These are phyloP conservation scores for Gymnopilus dilepis DNA, from an alignment of 768 basidiomycete species.

Conservation along the genomic window DNA sequence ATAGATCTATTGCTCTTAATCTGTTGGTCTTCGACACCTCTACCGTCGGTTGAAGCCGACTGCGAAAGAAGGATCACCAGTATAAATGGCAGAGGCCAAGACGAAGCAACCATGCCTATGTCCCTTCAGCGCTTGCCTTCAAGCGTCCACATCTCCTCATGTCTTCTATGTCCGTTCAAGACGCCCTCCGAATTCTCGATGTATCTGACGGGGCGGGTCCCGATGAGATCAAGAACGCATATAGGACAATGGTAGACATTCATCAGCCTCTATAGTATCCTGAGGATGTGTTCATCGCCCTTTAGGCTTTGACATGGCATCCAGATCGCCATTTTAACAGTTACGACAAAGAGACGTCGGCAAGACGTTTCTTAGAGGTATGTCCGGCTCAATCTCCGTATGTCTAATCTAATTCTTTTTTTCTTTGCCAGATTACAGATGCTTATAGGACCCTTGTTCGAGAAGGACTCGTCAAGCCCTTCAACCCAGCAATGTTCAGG, in stretches of 20 bases:
- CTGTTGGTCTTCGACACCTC: conserved; percentile 7
- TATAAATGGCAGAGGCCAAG: conserved; percentile 29
- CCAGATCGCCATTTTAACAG: conserved; percentile 62
- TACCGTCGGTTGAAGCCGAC: conserved; percentile 11
- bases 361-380: conserved; percentile 65
- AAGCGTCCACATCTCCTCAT: conserved; percentile 23
- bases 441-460: conserved; percentile 62
- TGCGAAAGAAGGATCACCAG: conserved; percentile 10
- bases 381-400: conserved; percentile 21
- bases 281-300: conserved; percentile 26
- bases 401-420: background rate
- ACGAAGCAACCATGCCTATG: conserved; percentile 22
- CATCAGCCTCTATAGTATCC: conserved; percentile 29
- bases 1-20: conserved; percentile 15
- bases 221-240: conserved; percentile 62
- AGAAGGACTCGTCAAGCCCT: conserved; percentile 33
- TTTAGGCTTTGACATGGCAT: conserved; percentile 67
- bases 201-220: conserved; percentile 49
- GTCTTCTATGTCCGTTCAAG: conserved; percentile 40
- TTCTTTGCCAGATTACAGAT: conserved; percentile 53
- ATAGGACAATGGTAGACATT: conserved; percentile 60
- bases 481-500: conserved; percentile 23
- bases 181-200: conserved; percentile 50
- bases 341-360: conserved; percentile 54
- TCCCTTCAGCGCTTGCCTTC: conserved; percentile 17